A percentile compares a stretch with the other conserved stretches of the same genome.
Evolutionary conservation across 768 basidiomycete genomes (phyloP).

Genomic region (Nidularia pulvinata): DNA sequence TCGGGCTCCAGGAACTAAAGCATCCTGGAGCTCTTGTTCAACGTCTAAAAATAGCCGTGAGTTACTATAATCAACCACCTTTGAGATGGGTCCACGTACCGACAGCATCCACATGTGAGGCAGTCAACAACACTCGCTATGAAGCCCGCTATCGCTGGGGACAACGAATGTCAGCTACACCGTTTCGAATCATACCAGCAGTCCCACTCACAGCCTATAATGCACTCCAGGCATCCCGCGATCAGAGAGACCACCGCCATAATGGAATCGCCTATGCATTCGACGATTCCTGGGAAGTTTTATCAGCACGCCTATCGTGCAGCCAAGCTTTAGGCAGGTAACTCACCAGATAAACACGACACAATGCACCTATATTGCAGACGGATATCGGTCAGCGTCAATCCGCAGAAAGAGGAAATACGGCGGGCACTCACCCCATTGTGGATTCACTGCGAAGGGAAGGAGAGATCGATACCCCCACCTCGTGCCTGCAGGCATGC

Average conservation of each 20-base stretch:
- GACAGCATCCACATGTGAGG: conserved; percentile 44
- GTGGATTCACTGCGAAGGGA: background rate
- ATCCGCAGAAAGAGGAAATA: conserved; percentile 3
- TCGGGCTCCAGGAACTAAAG: background rate
- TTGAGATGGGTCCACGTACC: conserved; percentile 13
- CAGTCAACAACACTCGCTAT: conserved; percentile 39
- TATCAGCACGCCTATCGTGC: background rate
- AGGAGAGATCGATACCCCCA: too few species aligned
- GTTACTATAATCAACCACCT: background rate
- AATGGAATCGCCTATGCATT: conserved; percentile 40
- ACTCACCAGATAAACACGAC: conserved; percentile 29
- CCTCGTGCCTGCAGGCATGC: too few species aligned
- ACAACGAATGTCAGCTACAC: background rate
- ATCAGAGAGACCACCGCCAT: conserved; percentile 35
- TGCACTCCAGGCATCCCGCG: conserved; percentile 43
- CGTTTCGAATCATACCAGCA: background rate
- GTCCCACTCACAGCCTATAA: conserved; percentile 35
- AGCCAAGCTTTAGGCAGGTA: background rate
- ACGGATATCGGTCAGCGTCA: background rate
- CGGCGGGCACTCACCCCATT: background rate
- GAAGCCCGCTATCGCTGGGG: conserved; percentile 36
- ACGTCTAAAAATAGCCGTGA: background rate
- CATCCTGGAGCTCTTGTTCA: background rate
- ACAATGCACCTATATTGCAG: conserved; percentile 8
- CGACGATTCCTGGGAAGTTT: conserved; percentile 29